Percentiles rank a stretch among this genome's conserved stretches.
These are phyloP conservation scores for Backusella circina DNA, from an alignment of 192 early-diverging fungal genomes.

Conservation along the genomic window DNA sequence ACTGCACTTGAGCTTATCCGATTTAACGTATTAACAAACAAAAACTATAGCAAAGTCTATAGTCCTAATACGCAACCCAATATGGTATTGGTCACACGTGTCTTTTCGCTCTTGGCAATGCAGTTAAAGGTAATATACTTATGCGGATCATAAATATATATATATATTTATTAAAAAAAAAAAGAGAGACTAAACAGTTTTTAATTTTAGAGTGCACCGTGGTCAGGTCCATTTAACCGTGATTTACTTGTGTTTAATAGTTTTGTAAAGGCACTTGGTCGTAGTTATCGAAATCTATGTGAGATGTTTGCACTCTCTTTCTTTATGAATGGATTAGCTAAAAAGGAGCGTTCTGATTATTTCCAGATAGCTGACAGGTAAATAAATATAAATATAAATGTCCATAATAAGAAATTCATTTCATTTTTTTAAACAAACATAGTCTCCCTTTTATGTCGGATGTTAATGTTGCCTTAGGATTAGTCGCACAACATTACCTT, in stretches of 20 bases:
- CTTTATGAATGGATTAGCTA: constrained; percentile 44
- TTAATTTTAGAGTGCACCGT: constrained; percentile 38
- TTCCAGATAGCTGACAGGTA: constrained; percentile 43
- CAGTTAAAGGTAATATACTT: constrained; percentile 49
- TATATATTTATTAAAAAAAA: neutral
- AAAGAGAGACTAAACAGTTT: neutral
- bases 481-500: constrained; percentile 49
- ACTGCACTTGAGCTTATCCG: constrained; percentile 52
- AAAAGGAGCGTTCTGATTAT: constrained; percentile 46
- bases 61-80: constrained; percentile 4
- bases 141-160: too few species aligned
- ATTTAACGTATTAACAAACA: constrained; percentile 42
- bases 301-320: constrained; percentile 56
- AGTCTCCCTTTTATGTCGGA: constrained; percentile 54
- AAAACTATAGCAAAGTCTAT: constrained; percentile 45
- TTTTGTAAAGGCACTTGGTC: constrained; percentile 57
- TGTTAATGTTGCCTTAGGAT: constrained; percentile 46
- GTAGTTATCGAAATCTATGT: constrained; percentile 55
- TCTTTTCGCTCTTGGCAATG: constrained; percentile 48
- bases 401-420: too few species aligned
- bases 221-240: constrained; percentile 60
- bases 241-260: constrained; percentile 75
- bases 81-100: constrained; percentile 48
- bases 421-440: neutral
- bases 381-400: neutral